Evolutionary conservation across 208 protist species (phyloP), one percentile per base, ranked within the genome.

Genomic region (Trypanosoma mega): DNA sequence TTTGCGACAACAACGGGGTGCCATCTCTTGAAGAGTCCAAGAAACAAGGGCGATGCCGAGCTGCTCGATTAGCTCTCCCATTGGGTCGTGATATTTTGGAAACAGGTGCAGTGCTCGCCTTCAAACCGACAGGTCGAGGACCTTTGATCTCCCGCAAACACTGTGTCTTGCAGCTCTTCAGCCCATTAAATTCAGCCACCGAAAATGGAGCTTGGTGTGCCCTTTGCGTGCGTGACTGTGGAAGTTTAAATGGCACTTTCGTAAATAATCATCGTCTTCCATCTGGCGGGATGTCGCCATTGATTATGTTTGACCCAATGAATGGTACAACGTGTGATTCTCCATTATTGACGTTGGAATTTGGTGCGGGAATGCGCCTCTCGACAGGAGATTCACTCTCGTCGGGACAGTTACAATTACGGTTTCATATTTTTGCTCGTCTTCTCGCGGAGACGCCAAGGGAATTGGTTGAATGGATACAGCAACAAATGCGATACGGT

Each of bases 161-260:
- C 47, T 81, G 70, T 66, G 56, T 67, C 16, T 50, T 76, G 64
- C 49, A 62, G 21, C n/a, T 77, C 21, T 14, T 45, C 45, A 16
- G 51, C 27, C 5, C 48, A 14, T 14, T 31, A 23, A n/a, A 26
- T 26, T 26, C 43, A 51, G 12, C 21, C 16, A 23, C 36, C 18
- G 39, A 37, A 14, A 56, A 23, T 41, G 24, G 37, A 46, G 36
- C 47, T 44, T 75, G 69, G 63, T 60, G 58, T 55, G 60, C 50
- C n/a, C 26, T 77, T 44, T 31, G 23, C 18, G 64, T 76, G 0
- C 45, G 61, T 33, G 75, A 81, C 56, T 48, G 61, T 41, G 39
- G 18, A 9, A 81, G 75, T 30, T 47, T 72, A 9, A 81, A 77
- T 54, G 70, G 70, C 2, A 77, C 75, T 16, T 81, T 76, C 60